These are phyloP conservation scores for Acrasis kona DNA, from an alignment of 78 protist genomes.

Conservation along the genomic window DNA sequence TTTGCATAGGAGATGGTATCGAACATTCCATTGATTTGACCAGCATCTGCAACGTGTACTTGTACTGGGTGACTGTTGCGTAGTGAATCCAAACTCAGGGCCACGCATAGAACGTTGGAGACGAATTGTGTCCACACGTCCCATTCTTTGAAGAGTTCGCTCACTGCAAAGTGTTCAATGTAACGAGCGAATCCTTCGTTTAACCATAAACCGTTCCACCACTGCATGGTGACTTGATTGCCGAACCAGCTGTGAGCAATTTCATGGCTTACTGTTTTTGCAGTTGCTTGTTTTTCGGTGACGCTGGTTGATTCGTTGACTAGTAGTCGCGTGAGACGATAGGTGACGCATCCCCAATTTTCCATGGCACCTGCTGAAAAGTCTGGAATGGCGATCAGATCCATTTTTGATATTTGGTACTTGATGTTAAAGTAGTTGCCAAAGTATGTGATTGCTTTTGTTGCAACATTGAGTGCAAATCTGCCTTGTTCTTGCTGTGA, in stretches of 20 bases:
- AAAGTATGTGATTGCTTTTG: not conserved
- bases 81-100: not conserved
- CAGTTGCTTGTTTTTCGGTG: conserved; percentile 26
- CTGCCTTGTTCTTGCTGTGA: not conserved
- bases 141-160: not conserved
- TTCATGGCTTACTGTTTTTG: conserved; percentile 65
- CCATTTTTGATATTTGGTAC: conserved; percentile 31
- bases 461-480: conserved; percentile 19
- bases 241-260: conserved; percentile 61
- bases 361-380: conserved; percentile 32
- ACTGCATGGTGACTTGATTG: conserved; percentile 32
- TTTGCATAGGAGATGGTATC: conserved; percentile 34
- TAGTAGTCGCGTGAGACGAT: conserved; percentile 29
- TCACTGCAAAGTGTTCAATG: not conserved
- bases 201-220: conserved; percentile 63
- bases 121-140: not conserved
- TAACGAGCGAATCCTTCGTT: conserved; percentile 62
- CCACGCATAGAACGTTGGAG: not conserved
- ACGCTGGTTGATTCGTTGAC: not conserved
- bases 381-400: conserved; percentile 28
- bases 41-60: not conserved
- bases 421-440: conserved; percentile 6
- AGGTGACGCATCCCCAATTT: conserved; percentile 76
- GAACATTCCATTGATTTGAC: not conserved
- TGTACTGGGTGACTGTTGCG: conserved; percentile 21